Evolutionary conservation across 176 grass and related monocot species (phyloP), one percentile per base, ranked within the genome.

Genomic region (Stipa capillata): DNA sequence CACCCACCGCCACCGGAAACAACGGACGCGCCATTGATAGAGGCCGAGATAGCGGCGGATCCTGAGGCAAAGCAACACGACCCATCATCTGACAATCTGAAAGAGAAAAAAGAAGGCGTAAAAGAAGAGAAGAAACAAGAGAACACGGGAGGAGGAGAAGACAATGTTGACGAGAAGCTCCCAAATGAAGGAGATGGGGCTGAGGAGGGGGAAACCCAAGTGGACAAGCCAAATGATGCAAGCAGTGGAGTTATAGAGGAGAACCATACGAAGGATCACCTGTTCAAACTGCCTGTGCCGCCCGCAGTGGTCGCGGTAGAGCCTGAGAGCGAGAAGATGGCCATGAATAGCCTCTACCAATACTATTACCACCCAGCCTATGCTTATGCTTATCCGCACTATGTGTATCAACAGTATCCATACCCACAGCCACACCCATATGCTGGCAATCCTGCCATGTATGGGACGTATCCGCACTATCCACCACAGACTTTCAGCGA

Each of bases 321-420:
- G 14, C 85, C 85, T 10, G 72, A 76, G 76, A 48, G 58, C 0
- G 44, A 52, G n/a, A 79, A 52, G 41, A 40, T 32, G 79, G 64
- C 52, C 53, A 2, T 44, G 59, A 34, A 41, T 41, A 51, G 5
- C 55, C 11, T 10, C 54, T 28, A 35, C 35, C 25, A 68, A 4
- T 43, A 33, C 48, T 47, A 71, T 55, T 80, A 64, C 44, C 51
- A 65, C 57, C 69, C 58, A 4, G 8, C 57, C 0, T 79, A 79
- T n/a, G 0, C 42, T 12, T 68, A 75, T 2, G 18, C 32, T 1
- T 64, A 45, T 63, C 41, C 66, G 3, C 3, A 69, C 32, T 66
- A 21, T 6, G 9, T 28, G 11, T 39, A 35, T 3, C 51, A 66
- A 2, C 45, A 69, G 1, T 50, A 60, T 35, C 70, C 53, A 27